These are phyloP conservation scores for Microbotryum silenes-acaulis DNA, from an alignment of 1,284 basidiomycete genomes.

Conservation along the genomic window DNA sequence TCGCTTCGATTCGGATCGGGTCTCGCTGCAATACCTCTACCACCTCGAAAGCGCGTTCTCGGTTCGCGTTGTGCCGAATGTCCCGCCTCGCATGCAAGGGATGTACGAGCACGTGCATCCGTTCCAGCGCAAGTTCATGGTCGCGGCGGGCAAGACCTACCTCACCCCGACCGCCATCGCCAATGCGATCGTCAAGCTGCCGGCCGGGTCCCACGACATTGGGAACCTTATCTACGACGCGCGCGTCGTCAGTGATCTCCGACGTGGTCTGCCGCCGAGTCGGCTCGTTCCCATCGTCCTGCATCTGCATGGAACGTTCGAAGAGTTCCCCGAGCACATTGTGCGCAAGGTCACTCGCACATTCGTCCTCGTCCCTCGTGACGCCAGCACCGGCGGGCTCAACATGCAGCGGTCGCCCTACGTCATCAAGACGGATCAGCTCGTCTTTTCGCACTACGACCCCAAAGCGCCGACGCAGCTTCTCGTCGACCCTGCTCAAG, in stretches of 20 bases:
- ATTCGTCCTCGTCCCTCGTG: slow-evolving; percentile 18
- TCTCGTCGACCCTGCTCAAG: too few relatives aligned
- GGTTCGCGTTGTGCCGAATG: slow-evolving; percentile 6
- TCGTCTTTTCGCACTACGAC: slow-evolving; percentile 9
- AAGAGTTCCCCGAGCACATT: slow-evolving; percentile 24
- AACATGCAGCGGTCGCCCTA: slow-evolving; percentile 2
- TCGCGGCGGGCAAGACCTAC: neutral
- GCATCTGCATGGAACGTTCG: slow-evolving; percentile 20
- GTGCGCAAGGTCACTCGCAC: slow-evolving; percentile 15
- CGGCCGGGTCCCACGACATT: slow-evolving; percentile 19
- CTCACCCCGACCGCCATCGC: slow-evolving; percentile 22
- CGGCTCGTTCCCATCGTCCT: slow-evolving; percentile 13
- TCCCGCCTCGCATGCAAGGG: slow-evolving; percentile 4
- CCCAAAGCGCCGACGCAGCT: slow-evolving; percentile 3
- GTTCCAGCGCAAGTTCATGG: neutral
- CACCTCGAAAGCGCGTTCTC: slow-evolving; percentile 20
- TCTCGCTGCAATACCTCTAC: slow-evolving; percentile 22
- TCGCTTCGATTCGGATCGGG: slow-evolving; percentile 20
- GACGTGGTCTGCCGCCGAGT: slow-evolving; percentile 4
- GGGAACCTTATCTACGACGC: slow-evolving; percentile 11
- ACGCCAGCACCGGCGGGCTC: neutral
- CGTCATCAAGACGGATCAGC: slow-evolving; percentile 17
- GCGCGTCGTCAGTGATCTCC: neutral
- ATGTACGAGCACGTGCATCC: slow-evolving; percentile 4
- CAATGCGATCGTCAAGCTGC: slow-evolving; percentile 20